Conservation (phyloP, 1,284 basidiomycete genomes). For the Puccinia novopanici region DNA sequence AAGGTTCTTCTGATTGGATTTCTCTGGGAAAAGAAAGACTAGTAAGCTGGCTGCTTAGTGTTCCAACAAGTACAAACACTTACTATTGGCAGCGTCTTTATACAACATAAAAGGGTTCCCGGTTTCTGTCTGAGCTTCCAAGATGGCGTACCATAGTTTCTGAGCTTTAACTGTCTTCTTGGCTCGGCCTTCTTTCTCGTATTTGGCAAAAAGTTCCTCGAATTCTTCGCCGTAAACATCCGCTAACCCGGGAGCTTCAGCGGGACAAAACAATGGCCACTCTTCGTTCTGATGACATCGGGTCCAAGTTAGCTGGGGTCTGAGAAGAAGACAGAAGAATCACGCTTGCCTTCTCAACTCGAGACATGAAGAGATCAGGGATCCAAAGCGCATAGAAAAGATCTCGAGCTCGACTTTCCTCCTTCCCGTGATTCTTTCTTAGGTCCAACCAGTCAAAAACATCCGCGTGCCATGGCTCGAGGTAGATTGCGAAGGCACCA, state of each 20-base stretch:
- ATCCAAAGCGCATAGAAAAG: constrained; percentile 99
- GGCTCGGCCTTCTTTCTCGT: constrained; percentile 87
- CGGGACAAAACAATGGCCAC: constrained; percentile 98
- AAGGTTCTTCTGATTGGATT: constrained; percentile 87
- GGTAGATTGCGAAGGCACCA: constrained; percentile 95
- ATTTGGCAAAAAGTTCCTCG: constrained; percentile 81
- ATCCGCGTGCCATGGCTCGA: constrained; percentile 97
- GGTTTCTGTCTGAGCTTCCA: constrained; percentile 97
- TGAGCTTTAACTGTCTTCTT: constrained; percentile 88
- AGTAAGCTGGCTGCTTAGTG: constrained; percentile 60
- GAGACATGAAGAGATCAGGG: constrained; percentile 77
- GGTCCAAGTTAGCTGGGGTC: constrained; percentile 79
- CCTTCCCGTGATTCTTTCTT: constrained; percentile 98
- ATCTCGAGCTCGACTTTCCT: constrained; percentile 94
- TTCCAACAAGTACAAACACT: constrained; percentile 67
- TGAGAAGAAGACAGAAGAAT: constrained; percentile 2
- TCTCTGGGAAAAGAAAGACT: constrained; percentile 55
- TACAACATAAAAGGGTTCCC: constrained; percentile 98
- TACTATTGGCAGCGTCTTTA: constrained; percentile 67
- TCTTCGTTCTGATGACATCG: constrained; percentile 66
- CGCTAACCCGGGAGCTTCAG: constrained; percentile 85
- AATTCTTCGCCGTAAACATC: constrained; percentile 93
- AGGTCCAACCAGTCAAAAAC: constrained; percentile 97
- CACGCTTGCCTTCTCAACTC: constrained; percentile 64
- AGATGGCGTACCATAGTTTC: constrained; percentile 97